These are phyloP conservation scores for Monilinia fructigena DNA, from an alignment of 2,329 filamentous ascomycete species.

Conservation along the genomic window DNA sequence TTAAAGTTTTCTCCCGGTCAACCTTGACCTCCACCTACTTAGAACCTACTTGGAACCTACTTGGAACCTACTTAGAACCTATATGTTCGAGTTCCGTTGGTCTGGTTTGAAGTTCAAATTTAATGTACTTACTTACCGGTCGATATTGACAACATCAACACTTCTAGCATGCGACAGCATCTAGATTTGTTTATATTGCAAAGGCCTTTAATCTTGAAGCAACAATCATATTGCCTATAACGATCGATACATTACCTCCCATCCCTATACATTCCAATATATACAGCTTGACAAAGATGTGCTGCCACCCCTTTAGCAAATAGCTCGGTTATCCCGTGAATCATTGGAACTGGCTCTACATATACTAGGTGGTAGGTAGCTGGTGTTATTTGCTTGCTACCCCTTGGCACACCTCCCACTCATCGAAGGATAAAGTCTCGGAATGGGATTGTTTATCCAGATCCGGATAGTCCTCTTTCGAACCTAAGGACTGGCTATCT, in stretches of 20 bases:
- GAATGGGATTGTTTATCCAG: conserved; percentile 11
- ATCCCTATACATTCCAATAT: not conserved
- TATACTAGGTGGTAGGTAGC: too few species aligned
- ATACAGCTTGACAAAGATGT: conserved; percentile 50
- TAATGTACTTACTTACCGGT: too few species aligned
- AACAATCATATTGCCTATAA: not conserved
- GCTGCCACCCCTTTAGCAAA: conserved; percentile 44
- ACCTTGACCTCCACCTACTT: not conserved
- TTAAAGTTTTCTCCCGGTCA: not conserved
- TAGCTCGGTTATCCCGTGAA: not conserved
- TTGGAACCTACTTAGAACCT: too few species aligned
- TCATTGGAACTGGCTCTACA: not conserved
- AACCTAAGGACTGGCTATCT: not conserved
- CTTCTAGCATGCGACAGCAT: not conserved
- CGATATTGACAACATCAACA: not conserved
- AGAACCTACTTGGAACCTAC: too few species aligned
- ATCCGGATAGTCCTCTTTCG: not conserved
- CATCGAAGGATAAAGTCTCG: not conserved
- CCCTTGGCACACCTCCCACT: not conserved
- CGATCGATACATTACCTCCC: too few species aligned
- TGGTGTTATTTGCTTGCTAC: not conserved
- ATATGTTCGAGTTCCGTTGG: too few species aligned
- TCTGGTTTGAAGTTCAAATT: too few species aligned
- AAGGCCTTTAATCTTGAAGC: not conserved
- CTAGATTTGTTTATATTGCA: not conserved